Evolutionary conservation across 805 yeast species (phyloP).

Genomic region (Candida bentonensis): DNA sequence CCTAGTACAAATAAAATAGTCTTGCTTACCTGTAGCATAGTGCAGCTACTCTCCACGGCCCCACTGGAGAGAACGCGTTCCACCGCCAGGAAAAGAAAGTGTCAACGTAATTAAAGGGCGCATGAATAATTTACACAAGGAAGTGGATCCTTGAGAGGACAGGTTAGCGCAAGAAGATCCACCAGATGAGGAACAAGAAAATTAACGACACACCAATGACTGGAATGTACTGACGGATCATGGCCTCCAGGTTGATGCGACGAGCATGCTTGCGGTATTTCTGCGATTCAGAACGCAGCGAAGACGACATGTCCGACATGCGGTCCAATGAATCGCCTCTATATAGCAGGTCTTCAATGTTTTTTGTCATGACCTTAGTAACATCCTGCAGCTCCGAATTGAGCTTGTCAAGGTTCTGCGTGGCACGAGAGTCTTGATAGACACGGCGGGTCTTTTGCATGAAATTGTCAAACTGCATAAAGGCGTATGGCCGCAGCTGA

Average conservation of each 20-base stretch:
- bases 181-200: slow-evolving; percentile 71
- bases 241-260: slow-evolving; percentile 76
- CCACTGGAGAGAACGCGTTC: too few species aligned
- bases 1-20: too few species aligned
- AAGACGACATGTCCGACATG: slow-evolving; percentile 76
- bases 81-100: too few species aligned
- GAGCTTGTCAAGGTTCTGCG: slow-evolving; percentile 70
- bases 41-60: too few species aligned
- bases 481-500: slow-evolving; percentile 77
- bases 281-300: slow-evolving; percentile 66
- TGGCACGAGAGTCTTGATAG: slow-evolving; percentile 85
- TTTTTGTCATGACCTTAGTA: slow-evolving; percentile 88
- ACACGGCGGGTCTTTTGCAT: slow-evolving; percentile 76
- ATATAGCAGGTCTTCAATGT: slow-evolving; percentile 86
- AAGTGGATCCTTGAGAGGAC: neutral
- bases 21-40: too few species aligned
- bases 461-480: slow-evolving; percentile 57
- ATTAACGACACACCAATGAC: slow-evolving; percentile 54
- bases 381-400: slow-evolving; percentile 87
- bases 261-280: slow-evolving; percentile 85
- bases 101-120: too few species aligned
- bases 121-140: too few species aligned
- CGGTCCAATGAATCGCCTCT: slow-evolving; percentile 86
- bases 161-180: slow-evolving; percentile 43
- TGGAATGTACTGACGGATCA: slow-evolving; percentile 83